Base-by-base conservation (phyloP, 2,329 filamentous ascomycete species). In the Epichloe elymi region DNA sequence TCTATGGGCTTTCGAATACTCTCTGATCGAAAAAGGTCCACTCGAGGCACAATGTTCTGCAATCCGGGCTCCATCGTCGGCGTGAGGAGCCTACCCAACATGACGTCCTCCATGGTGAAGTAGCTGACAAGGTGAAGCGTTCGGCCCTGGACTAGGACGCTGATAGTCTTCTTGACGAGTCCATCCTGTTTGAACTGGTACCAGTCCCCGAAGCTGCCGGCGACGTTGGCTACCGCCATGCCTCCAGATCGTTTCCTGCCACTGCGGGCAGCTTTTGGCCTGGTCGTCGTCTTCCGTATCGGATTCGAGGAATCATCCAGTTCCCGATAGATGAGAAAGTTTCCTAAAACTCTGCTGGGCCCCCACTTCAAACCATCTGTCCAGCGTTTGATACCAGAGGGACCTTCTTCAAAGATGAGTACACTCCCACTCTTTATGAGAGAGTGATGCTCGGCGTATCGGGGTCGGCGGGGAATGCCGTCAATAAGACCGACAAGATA, bases 341-440 rank as follows among this genome's bases (percentile, higher is more conserved):
- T 91, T 51, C 83, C 84, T 49, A 89, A 72, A 42, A 93, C 90
- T n/a, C 85, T 82, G 66, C 83, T 93, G 0, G 89, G 89, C 57
- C 86, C 93, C 89, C 89, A 95, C 11, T 83, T 82, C 14, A 90
- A 79, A 12, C 89, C 88, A 59, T 95, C 89, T 0, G 88, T 95
- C 89, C 89, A 95, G 52, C 89, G 77, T 70, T 93, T 93, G 69
- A 95, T 94, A 4, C 88, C 88, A 0, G 88, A 93, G 0, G 86
- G 83, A 54, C 87, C 83, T 64, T 95, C 88, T 61, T 94, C 88
- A 65, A 94, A 95, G 57, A 95, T 86, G 67, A 95, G 91, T 38
- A 95, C 80, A 56, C 85, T 84, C 33, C 89, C 89, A 57, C 87
- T 93, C 57, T 79, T 79, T 61, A 95, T 90, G 49, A 94, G 77